Evolutionary conservation across 1,284 basidiomycete species (phyloP).

Genomic region (Rhodotorula sp.): DNA sequence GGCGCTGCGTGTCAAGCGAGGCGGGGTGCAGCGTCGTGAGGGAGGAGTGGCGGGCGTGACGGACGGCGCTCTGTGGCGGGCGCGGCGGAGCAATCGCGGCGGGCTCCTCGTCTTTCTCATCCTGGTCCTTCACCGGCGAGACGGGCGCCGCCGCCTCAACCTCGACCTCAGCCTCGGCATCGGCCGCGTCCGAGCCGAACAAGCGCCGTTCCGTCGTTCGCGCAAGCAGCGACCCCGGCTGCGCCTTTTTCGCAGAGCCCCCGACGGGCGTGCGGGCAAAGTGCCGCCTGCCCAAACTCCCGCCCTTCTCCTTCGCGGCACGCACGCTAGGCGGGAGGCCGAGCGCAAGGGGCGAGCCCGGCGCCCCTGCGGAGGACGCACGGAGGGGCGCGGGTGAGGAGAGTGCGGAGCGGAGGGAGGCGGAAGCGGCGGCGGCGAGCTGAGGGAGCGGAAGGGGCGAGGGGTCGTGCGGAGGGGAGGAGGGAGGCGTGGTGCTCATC

Average conservation of each 20-base stretch:
- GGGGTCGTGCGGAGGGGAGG: neutral
- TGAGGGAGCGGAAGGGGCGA: conserved; percentile 23
- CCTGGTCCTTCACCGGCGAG: neutral
- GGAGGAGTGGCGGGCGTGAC: conserved; percentile 34
- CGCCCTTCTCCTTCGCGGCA: neutral
- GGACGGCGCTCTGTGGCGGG: neutral
- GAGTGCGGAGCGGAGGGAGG: conserved; percentile 31
- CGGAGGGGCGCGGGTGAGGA: conserved; percentile 11
- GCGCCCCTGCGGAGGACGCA: neutral
- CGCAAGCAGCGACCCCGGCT: neutral
- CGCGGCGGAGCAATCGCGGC: neutral
- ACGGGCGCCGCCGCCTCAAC: neutral
- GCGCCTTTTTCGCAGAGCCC: neutral
- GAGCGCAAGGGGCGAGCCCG: neutral
- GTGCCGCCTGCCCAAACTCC: conserved; percentile 1
- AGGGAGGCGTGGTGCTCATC: neutral
- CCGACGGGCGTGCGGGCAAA: conserved; percentile 14
- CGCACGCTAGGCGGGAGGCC: neutral
- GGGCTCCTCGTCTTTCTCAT: neutral
- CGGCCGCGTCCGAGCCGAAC: conserved; percentile 10
- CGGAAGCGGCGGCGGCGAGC: conserved; percentile 33
- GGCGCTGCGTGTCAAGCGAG: conserved; percentile 60
- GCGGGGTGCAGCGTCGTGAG: conserved; percentile 65
- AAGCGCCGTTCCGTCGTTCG: neutral
- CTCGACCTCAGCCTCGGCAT: neutral